Conservation (phyloP, 1,284 basidiomycete genomes). For the Ganoderma lucidum region DNA sequence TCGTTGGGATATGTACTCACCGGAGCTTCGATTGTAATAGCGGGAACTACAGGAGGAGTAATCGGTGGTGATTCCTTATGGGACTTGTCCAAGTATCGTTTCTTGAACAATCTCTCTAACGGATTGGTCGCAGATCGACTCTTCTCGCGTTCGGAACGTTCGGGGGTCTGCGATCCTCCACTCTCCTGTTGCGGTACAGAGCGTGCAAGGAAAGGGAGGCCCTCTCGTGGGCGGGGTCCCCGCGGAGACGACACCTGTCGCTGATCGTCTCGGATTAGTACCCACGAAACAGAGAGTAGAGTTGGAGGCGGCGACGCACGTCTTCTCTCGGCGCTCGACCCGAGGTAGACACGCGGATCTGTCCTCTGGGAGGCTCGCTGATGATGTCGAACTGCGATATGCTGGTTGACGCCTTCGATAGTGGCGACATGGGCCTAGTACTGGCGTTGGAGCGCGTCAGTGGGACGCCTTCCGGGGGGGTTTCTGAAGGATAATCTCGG, state of each 20-base stretch:
- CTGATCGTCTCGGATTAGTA: constrained; percentile 24
- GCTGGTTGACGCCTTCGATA: constrained; percentile 39
- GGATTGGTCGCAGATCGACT: constrained; percentile 22
- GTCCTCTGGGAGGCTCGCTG: constrained; percentile 26
- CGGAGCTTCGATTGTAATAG: constrained; percentile 35
- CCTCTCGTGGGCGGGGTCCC: constrained; percentile 35
- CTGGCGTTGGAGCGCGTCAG: constrained; percentile 14
- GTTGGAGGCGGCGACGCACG: constrained; percentile 28
- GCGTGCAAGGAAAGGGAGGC: constrained; percentile 20
- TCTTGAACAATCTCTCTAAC: constrained; percentile 33
- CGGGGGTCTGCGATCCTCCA: constrained; percentile 17
- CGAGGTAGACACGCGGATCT: constrained; percentile 18
- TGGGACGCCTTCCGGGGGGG: constrained; percentile 21
- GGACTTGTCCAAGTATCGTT: constrained; percentile 24
- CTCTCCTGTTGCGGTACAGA: constrained; percentile 19
- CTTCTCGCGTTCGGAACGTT: constrained; percentile 6
- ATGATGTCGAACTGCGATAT: constrained; percentile 41
- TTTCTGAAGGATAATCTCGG: constrained; percentile 31
- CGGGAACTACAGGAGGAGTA: constrained; percentile 25
- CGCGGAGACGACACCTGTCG: constrained; percentile 33
- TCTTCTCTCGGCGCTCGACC: constrained; percentile 25
- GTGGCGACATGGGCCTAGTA: constrained; percentile 35
- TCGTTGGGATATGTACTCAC: constrained; percentile 16
- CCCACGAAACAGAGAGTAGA: constrained; percentile 14
- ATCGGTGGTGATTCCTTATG: constrained; percentile 15